A percentile compares a stretch with the other conserved stretches of the same genome.
Conservation (phyloP, 768 basidiomycete genomes). For the Filobasidium wieringae region DNA sequence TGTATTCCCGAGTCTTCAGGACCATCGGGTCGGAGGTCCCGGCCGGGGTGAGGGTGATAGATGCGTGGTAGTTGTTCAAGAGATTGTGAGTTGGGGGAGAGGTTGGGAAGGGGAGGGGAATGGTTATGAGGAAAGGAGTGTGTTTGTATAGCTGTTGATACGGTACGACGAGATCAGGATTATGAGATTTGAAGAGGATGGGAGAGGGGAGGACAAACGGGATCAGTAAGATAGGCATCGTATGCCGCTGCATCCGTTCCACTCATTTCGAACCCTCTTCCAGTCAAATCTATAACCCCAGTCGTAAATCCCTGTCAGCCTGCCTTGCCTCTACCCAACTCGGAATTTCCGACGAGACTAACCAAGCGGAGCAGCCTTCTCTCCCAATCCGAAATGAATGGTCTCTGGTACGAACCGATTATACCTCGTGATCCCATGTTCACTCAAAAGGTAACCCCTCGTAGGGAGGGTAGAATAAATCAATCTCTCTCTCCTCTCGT, state of each 20-base stretch:
- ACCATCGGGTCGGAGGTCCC: not conserved
- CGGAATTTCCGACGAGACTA: not conserved
- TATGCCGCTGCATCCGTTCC: constrained; percentile 31
- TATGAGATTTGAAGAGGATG: not conserved
- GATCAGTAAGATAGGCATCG: constrained; percentile 30
- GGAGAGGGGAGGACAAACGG: constrained; percentile 2
- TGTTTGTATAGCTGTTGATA: constrained; percentile 31
- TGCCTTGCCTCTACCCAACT: not conserved
- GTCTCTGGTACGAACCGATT: not conserved
- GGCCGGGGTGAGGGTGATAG: not conserved
- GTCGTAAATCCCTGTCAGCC: not conserved
- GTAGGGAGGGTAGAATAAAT: constrained; percentile 22
- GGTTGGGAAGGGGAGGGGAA: constrained; percentile 6
- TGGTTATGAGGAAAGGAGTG: constrained; percentile 31
- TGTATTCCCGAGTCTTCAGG: not conserved
- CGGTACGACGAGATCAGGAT: not conserved
- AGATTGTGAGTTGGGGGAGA: not conserved
- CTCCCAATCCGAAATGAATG: constrained; percentile 31
- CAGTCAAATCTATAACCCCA: constrained; percentile 17
- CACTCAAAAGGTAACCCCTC: constrained; percentile 25
- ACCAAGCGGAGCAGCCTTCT: constrained; percentile 31
- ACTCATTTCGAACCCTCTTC: constrained; percentile 21
- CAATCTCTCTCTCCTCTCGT: constrained; percentile 1
- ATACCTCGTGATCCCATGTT: constrained; percentile 23
- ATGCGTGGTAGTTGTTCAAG: not conserved